These are phyloP conservation scores for Heliocybe sulcata DNA, from an alignment of 1,284 basidiomycete species.

Conservation along the genomic window DNA sequence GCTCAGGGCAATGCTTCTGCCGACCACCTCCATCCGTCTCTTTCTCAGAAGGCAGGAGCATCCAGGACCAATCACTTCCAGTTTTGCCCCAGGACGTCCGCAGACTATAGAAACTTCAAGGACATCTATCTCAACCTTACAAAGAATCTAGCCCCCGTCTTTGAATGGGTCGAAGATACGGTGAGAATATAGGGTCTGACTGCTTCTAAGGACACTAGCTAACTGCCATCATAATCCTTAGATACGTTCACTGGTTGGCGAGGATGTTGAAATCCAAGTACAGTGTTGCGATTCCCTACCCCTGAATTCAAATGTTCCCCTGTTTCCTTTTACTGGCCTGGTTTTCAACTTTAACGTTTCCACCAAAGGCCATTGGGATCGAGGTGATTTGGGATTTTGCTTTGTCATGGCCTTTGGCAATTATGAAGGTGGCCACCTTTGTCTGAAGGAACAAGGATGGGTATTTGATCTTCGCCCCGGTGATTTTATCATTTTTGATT, in stretches of 20 bases:
- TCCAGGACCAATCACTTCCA: neutral
- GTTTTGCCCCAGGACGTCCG: neutral
- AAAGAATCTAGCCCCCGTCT: neutral
- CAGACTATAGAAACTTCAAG: neutral
- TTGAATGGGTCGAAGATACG: neutral
- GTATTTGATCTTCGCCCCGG: slow-evolving; percentile 9
- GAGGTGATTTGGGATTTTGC: slow-evolving; percentile 14
- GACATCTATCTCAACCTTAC: neutral
- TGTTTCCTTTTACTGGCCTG: slow-evolving; percentile 17
- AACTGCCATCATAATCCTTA: neutral
- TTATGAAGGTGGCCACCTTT: slow-evolving; percentile 15
- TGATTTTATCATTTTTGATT: slow-evolving; percentile 14
- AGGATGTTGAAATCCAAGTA: neutral
- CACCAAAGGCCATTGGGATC: slow-evolving; percentile 13
- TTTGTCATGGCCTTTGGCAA: slow-evolving; percentile 12
- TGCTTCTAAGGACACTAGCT: neutral
- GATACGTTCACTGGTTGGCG: neutral
- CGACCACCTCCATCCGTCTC: neutral
- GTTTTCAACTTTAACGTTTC: slow-evolving; percentile 16
- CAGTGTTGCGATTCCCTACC: slow-evolving; percentile 8
- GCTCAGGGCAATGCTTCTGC: neutral
- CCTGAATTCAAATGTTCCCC: slow-evolving; percentile 5
- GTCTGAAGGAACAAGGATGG: slow-evolving; percentile 14
- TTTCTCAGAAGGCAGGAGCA: neutral
- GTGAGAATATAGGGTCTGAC: too few relatives aligned